phyloP scores from a whole-genome alignment of 169 alveolate genomes.

The Plasmodium inui region DNA sequence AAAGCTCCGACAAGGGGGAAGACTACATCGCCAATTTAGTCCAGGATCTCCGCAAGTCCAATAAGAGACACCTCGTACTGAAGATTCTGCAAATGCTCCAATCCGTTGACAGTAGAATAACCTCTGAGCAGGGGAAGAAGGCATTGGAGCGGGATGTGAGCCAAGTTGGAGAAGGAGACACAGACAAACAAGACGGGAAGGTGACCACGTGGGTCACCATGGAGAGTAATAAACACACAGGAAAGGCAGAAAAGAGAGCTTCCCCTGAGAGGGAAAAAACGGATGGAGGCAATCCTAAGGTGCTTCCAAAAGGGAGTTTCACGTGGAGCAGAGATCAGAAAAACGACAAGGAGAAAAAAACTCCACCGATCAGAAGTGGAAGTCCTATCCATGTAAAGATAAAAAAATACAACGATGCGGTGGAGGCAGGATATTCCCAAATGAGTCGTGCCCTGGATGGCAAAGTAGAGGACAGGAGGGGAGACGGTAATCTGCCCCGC shows the following conservation, averaged over 20 bases:
- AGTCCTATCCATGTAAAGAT: not conserved
- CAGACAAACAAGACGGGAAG: not conserved
- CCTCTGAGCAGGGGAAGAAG: not conserved
- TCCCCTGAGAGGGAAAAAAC: not conserved
- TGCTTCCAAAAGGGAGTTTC: not conserved
- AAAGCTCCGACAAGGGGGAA: constrained; percentile 25
- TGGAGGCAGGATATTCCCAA: not conserved
- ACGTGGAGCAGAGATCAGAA: not conserved
- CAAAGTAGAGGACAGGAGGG: not conserved
- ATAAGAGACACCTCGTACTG: constrained; percentile 22
- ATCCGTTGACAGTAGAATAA: constrained; percentile 8
- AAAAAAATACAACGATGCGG: not conserved
- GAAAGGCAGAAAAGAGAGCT: not conserved
- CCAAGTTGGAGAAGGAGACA: not conserved
- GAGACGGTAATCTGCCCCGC: not conserved
- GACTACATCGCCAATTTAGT: constrained; percentile 34
- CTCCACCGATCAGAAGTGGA: not conserved
- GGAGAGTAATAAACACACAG: not conserved
- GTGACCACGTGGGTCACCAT: not conserved
- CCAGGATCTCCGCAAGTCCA: constrained; percentile 40
- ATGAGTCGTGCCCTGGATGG: not conserved
- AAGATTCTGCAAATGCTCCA: constrained; percentile 30
- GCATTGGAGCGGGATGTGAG: not conserved
- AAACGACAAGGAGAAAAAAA: not conserved
- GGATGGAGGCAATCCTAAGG: not conserved